Percentiles rank a stretch among this genome's conserved stretches.
phyloP scores from a whole-genome alignment of 805 yeast species.

The Candida taoyuanica region DNA sequence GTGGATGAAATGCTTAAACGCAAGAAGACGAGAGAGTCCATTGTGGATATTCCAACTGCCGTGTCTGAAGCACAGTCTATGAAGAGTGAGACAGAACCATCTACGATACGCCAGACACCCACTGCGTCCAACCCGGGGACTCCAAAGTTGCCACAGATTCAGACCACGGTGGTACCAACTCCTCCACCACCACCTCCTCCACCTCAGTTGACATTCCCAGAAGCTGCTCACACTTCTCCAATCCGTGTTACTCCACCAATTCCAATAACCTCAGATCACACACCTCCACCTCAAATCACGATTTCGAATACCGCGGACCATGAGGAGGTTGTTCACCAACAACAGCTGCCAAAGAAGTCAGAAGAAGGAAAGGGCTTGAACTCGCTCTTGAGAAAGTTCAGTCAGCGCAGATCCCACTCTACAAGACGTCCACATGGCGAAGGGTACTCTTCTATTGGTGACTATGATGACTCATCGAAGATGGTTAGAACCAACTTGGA shows the following conservation, averaged over 20 bases:
- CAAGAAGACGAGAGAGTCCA: conserved; percentile 52
- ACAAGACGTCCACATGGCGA: conserved; percentile 21
- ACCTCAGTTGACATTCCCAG: conserved; percentile 42
- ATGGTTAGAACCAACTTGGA: conserved; percentile 5
- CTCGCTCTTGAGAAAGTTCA: conserved; percentile 27
- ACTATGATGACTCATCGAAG: conserved; percentile 3
- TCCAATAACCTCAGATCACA: conserved; percentile 36
- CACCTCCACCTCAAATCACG: conserved; percentile 33
- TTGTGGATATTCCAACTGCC: conserved; percentile 24
- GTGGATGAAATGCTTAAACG: conserved; percentile 81
- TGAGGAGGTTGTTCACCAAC: conserved; percentile 31
- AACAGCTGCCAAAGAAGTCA: conserved; percentile 33
- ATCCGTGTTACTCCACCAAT: conserved; percentile 36
- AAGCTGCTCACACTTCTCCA: conserved; percentile 48
- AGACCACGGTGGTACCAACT: not conserved
- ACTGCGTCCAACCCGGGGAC: not conserved
- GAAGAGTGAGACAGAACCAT: conserved; percentile 15
- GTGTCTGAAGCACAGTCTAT: conserved; percentile 8
- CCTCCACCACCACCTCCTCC: conserved; percentile 33
- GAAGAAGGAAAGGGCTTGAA: conserved; percentile 27
- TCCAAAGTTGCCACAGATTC: not conserved
- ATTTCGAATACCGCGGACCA: conserved; percentile 38
- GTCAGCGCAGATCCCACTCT: conserved; percentile 26
- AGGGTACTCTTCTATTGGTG: conserved; percentile 7
- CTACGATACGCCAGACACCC: not conserved